Evolutionary conservation across 140 eudicot species (phyloP).

Genomic region (Cichorium intybus): DNA sequence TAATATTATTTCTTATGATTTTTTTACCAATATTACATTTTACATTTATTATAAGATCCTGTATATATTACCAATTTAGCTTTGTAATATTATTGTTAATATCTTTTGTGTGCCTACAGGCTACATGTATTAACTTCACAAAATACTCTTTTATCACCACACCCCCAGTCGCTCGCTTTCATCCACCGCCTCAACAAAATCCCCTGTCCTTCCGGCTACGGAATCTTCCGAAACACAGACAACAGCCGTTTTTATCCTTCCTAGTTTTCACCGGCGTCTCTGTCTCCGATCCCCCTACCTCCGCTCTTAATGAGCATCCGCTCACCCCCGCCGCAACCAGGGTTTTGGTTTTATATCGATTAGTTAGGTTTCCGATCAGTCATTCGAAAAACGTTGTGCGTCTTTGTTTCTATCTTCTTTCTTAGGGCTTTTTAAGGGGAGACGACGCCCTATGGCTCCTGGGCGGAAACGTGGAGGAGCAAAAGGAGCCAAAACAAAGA

Average conservation of each 20-base stretch:
- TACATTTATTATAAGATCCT: not conserved
- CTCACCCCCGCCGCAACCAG: conserved; percentile 7
- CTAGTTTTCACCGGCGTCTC: conserved; percentile 23
- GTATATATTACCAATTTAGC: not conserved
- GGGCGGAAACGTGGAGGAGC: conserved; percentile 73
- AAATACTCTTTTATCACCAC: conserved; percentile 25
- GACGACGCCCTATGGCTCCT: conserved; percentile 70
- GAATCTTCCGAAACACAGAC: conserved; percentile 26
- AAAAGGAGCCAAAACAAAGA: conserved; percentile 56
- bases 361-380: conserved; percentile 30
- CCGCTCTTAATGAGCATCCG: not conserved
- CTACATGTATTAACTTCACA: conserved; percentile 18
- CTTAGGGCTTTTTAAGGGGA: conserved; percentile 27
- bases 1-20: not conserved
- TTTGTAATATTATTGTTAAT: not conserved
- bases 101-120: not conserved
- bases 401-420: not conserved
- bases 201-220: conserved; percentile 23
- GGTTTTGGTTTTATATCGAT: conserved; percentile 19
- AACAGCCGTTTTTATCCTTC: conserved; percentile 14
- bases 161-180: conserved; percentile 2
- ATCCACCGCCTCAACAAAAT: conserved; percentile 46
- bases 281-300: conserved; percentile 15
- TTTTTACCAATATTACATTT: not conserved
- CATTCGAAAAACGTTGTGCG: conserved; percentile 15